Conservation (phyloP, 352 stramenopile genomes). For the Phytophthora hybrid region DNA sequence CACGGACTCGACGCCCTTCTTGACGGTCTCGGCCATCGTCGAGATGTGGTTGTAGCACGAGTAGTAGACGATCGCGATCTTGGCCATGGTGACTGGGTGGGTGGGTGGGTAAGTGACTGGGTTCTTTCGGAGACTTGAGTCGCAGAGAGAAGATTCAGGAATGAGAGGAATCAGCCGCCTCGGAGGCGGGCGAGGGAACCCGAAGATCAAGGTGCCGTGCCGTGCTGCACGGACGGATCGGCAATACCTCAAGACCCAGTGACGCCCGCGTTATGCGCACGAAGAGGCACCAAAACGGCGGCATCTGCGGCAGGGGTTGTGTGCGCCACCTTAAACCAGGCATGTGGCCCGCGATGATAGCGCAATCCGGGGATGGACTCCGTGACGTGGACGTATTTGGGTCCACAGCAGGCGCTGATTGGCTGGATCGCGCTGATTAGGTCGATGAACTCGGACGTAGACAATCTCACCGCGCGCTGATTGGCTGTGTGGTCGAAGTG, state of each 20-base stretch:
- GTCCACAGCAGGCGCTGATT: slow-evolving; percentile 12
- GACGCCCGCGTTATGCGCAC: slow-evolving; percentile 12
- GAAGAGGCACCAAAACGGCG: too few species aligned
- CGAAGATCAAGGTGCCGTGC: neutral
- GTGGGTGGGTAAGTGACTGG: neutral
- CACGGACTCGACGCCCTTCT: slow-evolving; percentile 25
- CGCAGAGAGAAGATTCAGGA: slow-evolving; percentile 20
- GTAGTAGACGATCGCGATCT: slow-evolving; percentile 31
- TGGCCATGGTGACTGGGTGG: slow-evolving; percentile 20
- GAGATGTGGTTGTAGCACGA: slow-evolving; percentile 27
- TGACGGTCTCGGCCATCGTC: slow-evolving; percentile 25
- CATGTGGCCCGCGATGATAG: neutral
- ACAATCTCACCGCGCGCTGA: neutral
- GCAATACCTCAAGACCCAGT: too few species aligned
- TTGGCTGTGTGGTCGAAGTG: slow-evolving; percentile 2
- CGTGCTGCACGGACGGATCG: neutral
- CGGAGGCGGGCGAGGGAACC: neutral
- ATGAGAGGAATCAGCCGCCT: neutral
- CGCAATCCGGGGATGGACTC: slow-evolving; percentile 14
- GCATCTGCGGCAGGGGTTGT: neutral
- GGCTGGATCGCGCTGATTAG: slow-evolving; percentile 16
- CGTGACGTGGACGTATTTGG: slow-evolving; percentile 10
- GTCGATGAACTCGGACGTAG: neutral
- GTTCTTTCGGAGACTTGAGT: slow-evolving; percentile 17
- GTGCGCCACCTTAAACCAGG: slow-evolving; percentile 19